These are phyloP conservation scores for Isatis tinctoria DNA, from an alignment of 345 rosid species.

Conservation along the genomic window DNA sequence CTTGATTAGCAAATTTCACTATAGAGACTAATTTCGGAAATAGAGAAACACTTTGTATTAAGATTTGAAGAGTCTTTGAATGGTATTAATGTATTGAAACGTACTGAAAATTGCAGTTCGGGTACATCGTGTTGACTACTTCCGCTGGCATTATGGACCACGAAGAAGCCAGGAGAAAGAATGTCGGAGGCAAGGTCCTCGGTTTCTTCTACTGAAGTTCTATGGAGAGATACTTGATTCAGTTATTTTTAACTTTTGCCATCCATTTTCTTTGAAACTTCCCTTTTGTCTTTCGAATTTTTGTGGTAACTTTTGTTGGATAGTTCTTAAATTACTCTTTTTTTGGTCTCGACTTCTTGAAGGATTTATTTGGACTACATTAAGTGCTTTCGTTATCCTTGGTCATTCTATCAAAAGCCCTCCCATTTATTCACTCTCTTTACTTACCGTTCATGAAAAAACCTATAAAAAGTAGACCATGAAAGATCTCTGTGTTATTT, in stretches of 20 bases:
- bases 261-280: conserved; percentile 7
- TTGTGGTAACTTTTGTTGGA: conserved; percentile 27
- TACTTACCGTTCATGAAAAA: neutral
- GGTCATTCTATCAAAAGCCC: neutral
- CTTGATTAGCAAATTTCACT: neutral
- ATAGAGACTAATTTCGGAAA: neutral
- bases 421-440: neutral
- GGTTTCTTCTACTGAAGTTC: conserved; percentile 40
- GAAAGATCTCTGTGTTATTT: no score
- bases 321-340: neutral
- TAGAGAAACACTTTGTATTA: neutral
- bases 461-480: no score
- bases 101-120: conserved; percentile 25
- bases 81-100: neutral
- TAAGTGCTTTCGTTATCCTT: neutral
- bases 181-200: conserved; percentile 42
- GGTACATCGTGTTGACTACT: conserved; percentile 38
- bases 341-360: neutral
- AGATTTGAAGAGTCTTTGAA: neutral
- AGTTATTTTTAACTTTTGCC: neutral
- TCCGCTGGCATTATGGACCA: conserved; percentile 44
- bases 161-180: conserved; percentile 43
- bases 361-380: neutral
- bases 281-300: neutral
- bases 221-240: neutral